A percentile compares a stretch with the other conserved stretches of the same genome.
These are phyloP conservation scores for Mucor saturninus DNA, from an alignment of 371 early-diverging fungal genomes.

Conservation along the genomic window DNA sequence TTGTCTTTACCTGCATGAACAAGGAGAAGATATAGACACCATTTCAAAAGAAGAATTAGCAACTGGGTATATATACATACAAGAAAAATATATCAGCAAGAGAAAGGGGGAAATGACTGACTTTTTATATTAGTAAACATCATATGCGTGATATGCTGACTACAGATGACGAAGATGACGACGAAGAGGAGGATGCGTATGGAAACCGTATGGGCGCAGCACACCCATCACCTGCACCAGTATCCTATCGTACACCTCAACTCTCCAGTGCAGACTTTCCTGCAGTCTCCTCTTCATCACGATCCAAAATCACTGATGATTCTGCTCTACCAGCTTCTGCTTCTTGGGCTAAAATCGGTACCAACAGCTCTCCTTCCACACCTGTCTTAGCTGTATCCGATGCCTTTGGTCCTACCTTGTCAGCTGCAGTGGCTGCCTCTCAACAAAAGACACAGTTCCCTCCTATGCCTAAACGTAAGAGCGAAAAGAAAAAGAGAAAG, in stretches of 20 bases:
- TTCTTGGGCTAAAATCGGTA: slow-evolving; percentile 60
- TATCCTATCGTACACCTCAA: slow-evolving; percentile 17
- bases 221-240: background rate
- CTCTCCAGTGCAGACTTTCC: slow-evolving; percentile 20
- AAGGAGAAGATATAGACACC: slow-evolving; percentile 81
- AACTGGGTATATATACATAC: slow-evolving; percentile 45
- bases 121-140: slow-evolving; percentile 21
- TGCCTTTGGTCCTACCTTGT: slow-evolving; percentile 50
- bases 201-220: background rate
- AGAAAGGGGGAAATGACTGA: no score
- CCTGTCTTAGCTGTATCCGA: slow-evolving; percentile 29
- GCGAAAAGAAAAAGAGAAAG: slow-evolving; percentile 27
- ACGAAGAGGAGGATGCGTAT: slow-evolving; percentile 23
- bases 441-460: slow-evolving; percentile 30
- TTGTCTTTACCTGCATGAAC: slow-evolving; percentile 89
- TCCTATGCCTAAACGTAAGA: slow-evolving; percentile 23
- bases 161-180: slow-evolving; percentile 24
- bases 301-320: slow-evolving; percentile 33
- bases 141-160: slow-evolving; percentile 22
- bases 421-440: slow-evolving; percentile 44
- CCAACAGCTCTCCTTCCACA: slow-evolving; percentile 32
- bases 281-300: slow-evolving; percentile 9
- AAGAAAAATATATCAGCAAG: no score
- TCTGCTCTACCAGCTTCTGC: slow-evolving; percentile 68
- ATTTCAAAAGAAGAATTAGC: slow-evolving; percentile 56